Percentiles rank a stretch among this genome's conserved stretches.
These are phyloP conservation scores for Aspergillus nomiae DNA, from an alignment of 2,329 filamentous ascomycete species.

Conservation along the genomic window DNA sequence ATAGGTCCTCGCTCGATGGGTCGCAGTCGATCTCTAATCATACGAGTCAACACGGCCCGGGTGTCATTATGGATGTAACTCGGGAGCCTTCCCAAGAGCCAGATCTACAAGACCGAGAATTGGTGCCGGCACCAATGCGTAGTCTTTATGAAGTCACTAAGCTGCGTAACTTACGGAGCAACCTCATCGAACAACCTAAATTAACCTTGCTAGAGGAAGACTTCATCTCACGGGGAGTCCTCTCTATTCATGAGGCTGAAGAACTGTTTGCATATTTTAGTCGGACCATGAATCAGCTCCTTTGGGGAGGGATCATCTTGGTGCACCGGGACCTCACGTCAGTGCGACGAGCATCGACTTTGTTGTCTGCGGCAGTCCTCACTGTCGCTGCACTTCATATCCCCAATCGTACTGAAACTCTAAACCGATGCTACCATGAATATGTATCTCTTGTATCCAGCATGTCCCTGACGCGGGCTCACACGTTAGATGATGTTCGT, in stretches of 20 bases:
- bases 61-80: slow-evolving; percentile 45
- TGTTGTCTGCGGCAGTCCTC: slow-evolving; percentile 58
- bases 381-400: slow-evolving; percentile 63
- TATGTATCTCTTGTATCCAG: slow-evolving; percentile 59
- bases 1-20: slow-evolving; percentile 28
- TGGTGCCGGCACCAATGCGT: slow-evolving; percentile 55
- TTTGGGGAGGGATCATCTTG: slow-evolving; percentile 56
- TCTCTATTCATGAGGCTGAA: slow-evolving; percentile 53
- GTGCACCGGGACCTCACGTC: slow-evolving; percentile 54
- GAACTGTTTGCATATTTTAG: slow-evolving; percentile 55
- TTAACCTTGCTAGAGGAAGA: slow-evolving; percentile 48
- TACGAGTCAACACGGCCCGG: slow-evolving; percentile 27
- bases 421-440: slow-evolving; percentile 59
- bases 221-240: slow-evolving; percentile 52
- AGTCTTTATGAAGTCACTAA: slow-evolving; percentile 59
- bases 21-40: slow-evolving; percentile 29
- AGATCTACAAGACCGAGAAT: slow-evolving; percentile 41
- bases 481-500: slow-evolving; percentile 60
- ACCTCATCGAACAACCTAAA: slow-evolving; percentile 39
- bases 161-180: slow-evolving; percentile 45
- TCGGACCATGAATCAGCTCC: slow-evolving; percentile 53
- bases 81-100: slow-evolving; percentile 50
- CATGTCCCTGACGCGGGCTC: slow-evolving; percentile 60
- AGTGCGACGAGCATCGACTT: slow-evolving; percentile 56
- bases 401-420: slow-evolving; percentile 54